A percentile compares a stretch with the other conserved stretches of the same genome.
phyloP scores from a whole-genome alignment of 768 basidiomycete species.

The Arthromyces matolae region DNA sequence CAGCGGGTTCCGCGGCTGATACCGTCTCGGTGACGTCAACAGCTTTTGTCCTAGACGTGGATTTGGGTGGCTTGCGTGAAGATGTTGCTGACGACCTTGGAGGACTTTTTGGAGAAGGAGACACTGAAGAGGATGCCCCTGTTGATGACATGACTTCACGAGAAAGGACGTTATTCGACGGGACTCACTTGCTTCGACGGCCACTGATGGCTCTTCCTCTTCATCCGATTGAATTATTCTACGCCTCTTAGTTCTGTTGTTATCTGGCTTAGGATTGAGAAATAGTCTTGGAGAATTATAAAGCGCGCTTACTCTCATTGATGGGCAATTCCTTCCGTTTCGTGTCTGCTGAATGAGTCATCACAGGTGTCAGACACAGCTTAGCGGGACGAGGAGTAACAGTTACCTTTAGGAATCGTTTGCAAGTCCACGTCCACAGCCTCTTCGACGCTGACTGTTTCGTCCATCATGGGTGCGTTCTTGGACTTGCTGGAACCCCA shows the following conservation, averaged over 20 bases:
- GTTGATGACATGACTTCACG: slow-evolving; percentile 3
- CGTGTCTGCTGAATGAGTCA: slow-evolving; percentile 32
- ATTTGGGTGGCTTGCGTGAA: slow-evolving; percentile 14
- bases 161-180: not conserved
- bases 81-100: not conserved
- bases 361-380: not conserved
- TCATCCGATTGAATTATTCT: slow-evolving; percentile 54
- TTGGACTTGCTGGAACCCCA: slow-evolving; percentile 44
- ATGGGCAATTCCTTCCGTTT: slow-evolving; percentile 35
- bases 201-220: slow-evolving; percentile 30
- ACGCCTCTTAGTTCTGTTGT: slow-evolving; percentile 44
- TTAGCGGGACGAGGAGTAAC: not conserved
- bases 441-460: slow-evolving; percentile 8
- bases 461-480: slow-evolving; percentile 22
- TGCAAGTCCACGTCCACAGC: slow-evolving; percentile 30
- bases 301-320: slow-evolving; percentile 10
- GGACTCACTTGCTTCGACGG: slow-evolving; percentile 8
- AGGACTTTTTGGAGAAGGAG: slow-evolving; percentile 12
- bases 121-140: slow-evolving; percentile 13
- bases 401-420: slow-evolving; percentile 20
- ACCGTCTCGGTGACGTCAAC: slow-evolving; percentile 24
- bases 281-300: not conserved
- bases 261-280: slow-evolving; percentile 24
- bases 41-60: slow-evolving; percentile 25
- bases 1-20: slow-evolving; percentile 24